Percentiles rank a stretch among this genome's conserved stretches.
These are phyloP conservation scores for Capsicum rhomboideum DNA, from an alignment of 257 asterid genomes.

Conservation along the genomic window DNA sequence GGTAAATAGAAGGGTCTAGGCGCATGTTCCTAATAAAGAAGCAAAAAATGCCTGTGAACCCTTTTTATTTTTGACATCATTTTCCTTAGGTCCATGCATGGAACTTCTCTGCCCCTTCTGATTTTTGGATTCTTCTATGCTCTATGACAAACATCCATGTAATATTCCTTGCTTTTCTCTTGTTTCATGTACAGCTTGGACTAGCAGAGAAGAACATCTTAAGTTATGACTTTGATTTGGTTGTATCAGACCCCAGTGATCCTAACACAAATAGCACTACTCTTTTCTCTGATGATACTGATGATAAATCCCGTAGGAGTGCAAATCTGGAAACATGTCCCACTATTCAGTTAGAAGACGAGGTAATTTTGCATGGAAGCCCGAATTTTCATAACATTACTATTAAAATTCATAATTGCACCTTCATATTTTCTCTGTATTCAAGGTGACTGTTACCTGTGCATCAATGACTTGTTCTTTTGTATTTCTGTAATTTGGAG, in stretches of 20 bases:
- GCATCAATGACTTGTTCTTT: background rate
- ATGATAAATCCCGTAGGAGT: constrained; percentile 60
- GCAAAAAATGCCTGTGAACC: background rate
- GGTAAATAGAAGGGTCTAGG: background rate
- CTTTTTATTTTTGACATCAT: background rate
- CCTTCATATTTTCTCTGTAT: background rate
- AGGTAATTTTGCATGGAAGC: constrained; percentile 33
- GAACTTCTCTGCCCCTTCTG: background rate
- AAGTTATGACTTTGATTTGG: constrained; percentile 75
- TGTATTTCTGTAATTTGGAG: background rate
- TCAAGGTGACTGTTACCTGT: background rate
- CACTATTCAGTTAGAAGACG: constrained; percentile 53
- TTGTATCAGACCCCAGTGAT: constrained; percentile 87
- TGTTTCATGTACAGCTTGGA: constrained; percentile 72
- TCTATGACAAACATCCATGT: background rate
- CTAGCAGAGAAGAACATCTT: constrained; percentile 89
- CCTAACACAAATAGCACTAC: constrained; percentile 94
- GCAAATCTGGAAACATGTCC: constrained; percentile 48
- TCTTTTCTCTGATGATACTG: constrained; percentile 92
- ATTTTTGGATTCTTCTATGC: background rate
- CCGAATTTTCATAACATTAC: background rate
- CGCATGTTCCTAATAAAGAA: background rate
- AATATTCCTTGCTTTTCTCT: background rate
- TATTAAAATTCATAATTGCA: background rate
- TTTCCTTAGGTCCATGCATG: background rate